Percentiles rank a stretch among this genome's conserved stretches.
Conservation (phyloP, 73 alveolate genomes). For the Durusdinium trenchii region DNA sequence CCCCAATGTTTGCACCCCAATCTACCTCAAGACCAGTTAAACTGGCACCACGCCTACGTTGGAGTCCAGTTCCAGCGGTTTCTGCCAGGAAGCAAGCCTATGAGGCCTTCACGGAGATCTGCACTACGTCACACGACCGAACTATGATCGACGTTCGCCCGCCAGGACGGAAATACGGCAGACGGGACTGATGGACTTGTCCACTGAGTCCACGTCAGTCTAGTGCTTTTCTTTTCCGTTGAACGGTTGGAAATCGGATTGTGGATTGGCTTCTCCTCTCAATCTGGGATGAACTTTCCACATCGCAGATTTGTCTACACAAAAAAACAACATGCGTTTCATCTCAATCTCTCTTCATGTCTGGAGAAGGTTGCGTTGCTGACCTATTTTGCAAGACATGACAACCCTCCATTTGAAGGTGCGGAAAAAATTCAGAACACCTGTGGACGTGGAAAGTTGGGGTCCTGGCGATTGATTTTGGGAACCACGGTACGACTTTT, state of each 20-base stretch:
- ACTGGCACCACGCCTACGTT: not conserved
- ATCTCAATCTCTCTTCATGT: not conserved
- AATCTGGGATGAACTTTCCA: not conserved
- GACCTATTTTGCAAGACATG: not conserved
- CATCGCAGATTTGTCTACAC: not conserved
- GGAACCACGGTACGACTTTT: too few species aligned
- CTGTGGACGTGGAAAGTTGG: too few species aligned
- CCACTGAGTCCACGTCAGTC: not conserved
- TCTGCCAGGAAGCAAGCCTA: slow-evolving; percentile 64
- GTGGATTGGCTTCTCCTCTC: not conserved
- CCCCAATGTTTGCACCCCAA: not conserved
- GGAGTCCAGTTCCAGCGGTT: not conserved
- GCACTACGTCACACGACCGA: not conserved
- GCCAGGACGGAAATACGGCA: not conserved
- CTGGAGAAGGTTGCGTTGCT: not conserved
- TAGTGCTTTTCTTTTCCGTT: not conserved
- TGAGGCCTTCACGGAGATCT: slow-evolving; percentile 35
- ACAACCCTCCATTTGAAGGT: not conserved
- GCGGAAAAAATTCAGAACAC: not conserved
- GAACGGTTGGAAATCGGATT: not conserved
- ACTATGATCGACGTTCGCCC: not conserved
- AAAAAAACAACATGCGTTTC: not conserved
- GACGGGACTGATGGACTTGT: not conserved
- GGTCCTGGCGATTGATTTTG: too few species aligned
- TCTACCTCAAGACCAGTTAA: not conserved